Evolutionary conservation across 2,329 filamentous ascomycete genomes (phyloP), one percentile per base, ranked within the genome.

Genomic region (Paecilomyces niveus): DNA sequence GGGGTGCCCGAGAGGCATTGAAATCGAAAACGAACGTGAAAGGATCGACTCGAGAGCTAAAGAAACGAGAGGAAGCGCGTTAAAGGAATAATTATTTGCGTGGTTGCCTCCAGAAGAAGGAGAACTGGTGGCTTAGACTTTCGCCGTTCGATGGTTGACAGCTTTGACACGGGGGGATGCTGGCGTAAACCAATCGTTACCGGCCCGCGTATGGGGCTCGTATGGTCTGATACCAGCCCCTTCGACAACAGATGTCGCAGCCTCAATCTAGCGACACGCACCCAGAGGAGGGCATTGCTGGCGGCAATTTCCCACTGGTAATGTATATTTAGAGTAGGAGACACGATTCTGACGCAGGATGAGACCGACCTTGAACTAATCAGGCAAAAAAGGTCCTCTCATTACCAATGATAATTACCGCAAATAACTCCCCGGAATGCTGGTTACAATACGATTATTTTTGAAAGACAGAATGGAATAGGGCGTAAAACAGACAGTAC

Each of bases 1-100:
- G 59, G 54, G 59, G 58, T 65, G 67, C 65, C 70, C 68, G 67
- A 70, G 70, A 72, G 70, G 72, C 74, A 76, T 76, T 70, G 72
- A 74, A 61, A 56, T 54, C 55, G 58, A 54, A 58, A 51, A 10
- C 55, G 32, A 55, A 58, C 61, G 54, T 54, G 55, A 55, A 56
- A 35, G 54, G 57, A 49, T 58, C 55, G 50, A 54, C 54, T 57
- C 33, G 49, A 56, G 61, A 58, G 5, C 57, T 57, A 45, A 54
- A 45, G 50, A 49, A 52, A 51, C 2, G 31, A 15, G 55, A 57
- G 59, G 33, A 58, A 63, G 57, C 59, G 54, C 53, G 53, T 53
- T 9, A 13, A 29, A 29, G 8, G 26, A 59, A 45, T 55, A 50
- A 39, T 45, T 39, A 50, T 6, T 39, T 39, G 32, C 32, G 21